phyloP scores from a whole-genome alignment of 1,284 basidiomycete species.

The Austroboletus niveus region DNA sequence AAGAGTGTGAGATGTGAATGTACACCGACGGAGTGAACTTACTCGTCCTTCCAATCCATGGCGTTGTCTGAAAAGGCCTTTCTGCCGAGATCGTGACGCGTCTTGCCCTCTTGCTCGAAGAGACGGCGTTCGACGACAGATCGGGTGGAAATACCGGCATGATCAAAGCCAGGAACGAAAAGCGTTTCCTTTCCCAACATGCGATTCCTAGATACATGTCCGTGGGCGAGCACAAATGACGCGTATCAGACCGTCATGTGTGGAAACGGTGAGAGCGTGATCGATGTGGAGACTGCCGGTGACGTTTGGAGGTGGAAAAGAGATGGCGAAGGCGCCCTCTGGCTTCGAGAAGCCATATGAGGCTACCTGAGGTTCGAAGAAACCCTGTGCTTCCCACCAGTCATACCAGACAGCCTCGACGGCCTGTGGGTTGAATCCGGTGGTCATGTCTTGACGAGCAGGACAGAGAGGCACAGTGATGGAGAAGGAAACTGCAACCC shows the following conservation, averaged over 20 bases:
- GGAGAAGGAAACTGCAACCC: conserved; percentile 50
- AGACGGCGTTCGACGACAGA: conserved; percentile 96
- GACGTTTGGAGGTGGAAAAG: conserved; percentile 97
- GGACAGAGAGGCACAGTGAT: neutral
- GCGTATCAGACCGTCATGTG: conserved; percentile 87
- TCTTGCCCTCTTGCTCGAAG: conserved; percentile 81
- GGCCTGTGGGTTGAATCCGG: conserved; percentile 92
- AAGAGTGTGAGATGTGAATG: conserved; percentile 9
- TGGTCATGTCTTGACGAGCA: conserved; percentile 66
- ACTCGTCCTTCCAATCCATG: conserved; percentile 98
- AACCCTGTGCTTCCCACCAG: conserved; percentile 93
- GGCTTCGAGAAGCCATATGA: conserved; percentile 55
- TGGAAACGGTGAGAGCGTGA: conserved; percentile 89
- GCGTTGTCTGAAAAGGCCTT: conserved; percentile 92
- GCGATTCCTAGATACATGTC: conserved; percentile 66
- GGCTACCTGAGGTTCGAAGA: conserved; percentile 80
- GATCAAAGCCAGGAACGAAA: conserved; percentile 95
- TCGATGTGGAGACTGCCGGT: conserved; percentile 97
- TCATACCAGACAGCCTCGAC: conserved; percentile 98
- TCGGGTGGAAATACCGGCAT: conserved; percentile 98
- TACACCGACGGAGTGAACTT: conserved; percentile 27
- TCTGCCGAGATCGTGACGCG: conserved; percentile 91
- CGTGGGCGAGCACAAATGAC: neutral
- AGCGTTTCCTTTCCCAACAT: conserved; percentile 94
- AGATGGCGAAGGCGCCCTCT: conserved; percentile 82